Evolutionary conservation across 352 stramenopile species (phyloP).

Genomic region (Globisporangium viniferum): DNA sequence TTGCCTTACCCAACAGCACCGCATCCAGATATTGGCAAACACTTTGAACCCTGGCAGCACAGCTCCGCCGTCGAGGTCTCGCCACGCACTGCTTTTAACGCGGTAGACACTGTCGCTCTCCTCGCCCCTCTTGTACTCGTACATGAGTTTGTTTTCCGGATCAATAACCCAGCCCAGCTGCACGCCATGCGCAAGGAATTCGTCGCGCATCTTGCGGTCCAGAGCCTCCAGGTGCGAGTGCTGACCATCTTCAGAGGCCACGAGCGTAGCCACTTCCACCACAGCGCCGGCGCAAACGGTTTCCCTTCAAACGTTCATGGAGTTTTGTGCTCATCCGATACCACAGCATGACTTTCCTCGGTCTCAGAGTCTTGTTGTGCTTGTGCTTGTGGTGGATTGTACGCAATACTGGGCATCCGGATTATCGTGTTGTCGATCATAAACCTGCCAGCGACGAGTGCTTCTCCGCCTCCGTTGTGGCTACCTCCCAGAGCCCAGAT

Average conservation of each 20-base stretch:
- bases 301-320: neutral
- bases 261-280: neutral
- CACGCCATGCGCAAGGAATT: neutral
- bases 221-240: neutral
- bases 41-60: neutral
- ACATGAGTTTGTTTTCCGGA: neutral
- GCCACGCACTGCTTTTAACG: neutral
- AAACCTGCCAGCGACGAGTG: neutral
- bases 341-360: neutral
- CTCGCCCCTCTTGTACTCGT: neutral
- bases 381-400: neutral
- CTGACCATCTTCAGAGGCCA: neutral
- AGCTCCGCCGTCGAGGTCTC: neutral
- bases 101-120: neutral
- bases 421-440: neutral
- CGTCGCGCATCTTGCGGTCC: neutral
- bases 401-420: neutral
- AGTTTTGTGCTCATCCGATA: neutral
- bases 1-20: neutral
- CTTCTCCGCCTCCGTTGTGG: neutral
- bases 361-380: neutral
- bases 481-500: neutral
- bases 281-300: neutral
- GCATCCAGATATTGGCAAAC: neutral
- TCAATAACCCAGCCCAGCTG: neutral